Evolutionary conservation across 331 rosid species (phyloP), one percentile per base, ranked within the genome.

Genomic region (Malus hybrid): DNA sequence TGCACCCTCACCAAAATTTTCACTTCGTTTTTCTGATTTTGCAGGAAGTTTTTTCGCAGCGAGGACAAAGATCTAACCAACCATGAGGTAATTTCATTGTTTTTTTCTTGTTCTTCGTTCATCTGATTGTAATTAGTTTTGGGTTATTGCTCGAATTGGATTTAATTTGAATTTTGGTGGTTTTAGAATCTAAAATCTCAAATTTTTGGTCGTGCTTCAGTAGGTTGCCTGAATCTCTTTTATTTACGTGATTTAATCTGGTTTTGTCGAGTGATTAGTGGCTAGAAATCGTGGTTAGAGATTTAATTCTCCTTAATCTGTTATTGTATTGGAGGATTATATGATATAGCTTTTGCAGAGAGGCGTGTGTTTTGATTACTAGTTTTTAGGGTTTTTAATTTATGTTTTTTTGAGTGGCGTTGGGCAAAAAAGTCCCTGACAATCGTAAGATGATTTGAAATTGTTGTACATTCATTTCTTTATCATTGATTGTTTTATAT

Each of bases 31-130:
- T 59, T 29, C 44, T 31, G 63, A 20, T 13, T 75, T 16, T 66
- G 27, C 19, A 59, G 36, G 15, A 29, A 31, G 16, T 70, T 1
- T 3, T 62, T 62, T 44, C 2, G 65, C 34, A 54, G 79, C 34
- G 65, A 67, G 70, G 14, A 67, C 32, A 33, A 73, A 28, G 65
- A 74, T 76, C 55, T 31, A 15, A 28, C 55, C 28, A 81, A 28
- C 55, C 28, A 81, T 81, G 85, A 81, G 85, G 85, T 78, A 68
- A 63, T 62, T 6, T 20, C 32, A 2, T 42, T 42, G 4, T 11
- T 20, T 20, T 20, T 31, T 1, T n/a, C 29, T 12, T 67, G 18
- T 8, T 36, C 8, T 67, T 67, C 24, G 7, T 36, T 67, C 71
- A 36, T 67, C 32, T 5, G 54, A 31, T 64, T 15, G n/a, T 64